These are phyloP conservation scores for Beta lomatogona DNA, from an alignment of 179 eudicot genomes.

Conservation along the genomic window DNA sequence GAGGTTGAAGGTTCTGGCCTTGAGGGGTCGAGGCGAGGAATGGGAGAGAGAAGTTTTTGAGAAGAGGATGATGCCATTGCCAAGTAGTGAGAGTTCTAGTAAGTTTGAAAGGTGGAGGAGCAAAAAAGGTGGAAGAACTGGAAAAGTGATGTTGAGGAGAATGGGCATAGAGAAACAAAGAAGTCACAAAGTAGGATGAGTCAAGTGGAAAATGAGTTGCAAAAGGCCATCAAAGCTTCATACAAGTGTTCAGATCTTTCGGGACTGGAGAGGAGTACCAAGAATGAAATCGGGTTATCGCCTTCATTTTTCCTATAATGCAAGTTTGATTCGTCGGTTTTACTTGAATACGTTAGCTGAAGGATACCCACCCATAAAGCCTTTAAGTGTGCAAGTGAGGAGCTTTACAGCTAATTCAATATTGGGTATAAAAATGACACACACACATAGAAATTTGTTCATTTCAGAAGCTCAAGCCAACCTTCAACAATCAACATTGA, in stretches of 20 bases:
- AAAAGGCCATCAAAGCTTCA: slow-evolving; percentile 79
- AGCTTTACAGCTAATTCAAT: neutral
- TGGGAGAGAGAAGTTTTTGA: slow-evolving; percentile 30
- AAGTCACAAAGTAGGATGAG: slow-evolving; percentile 31
- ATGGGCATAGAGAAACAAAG: slow-evolving; percentile 41
- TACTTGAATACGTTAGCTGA: neutral
- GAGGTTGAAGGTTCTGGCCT: slow-evolving; percentile 31
- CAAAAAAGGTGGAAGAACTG: slow-evolving; percentile 42
- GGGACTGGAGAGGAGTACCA: no score
- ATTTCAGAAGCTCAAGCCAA: no score
- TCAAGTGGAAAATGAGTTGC: slow-evolving; percentile 77
- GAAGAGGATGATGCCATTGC: slow-evolving; percentile 36
- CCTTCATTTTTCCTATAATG: neutral
- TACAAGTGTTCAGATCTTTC: slow-evolving; percentile 8
- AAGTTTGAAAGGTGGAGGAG: slow-evolving; percentile 73
- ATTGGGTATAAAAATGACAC: no score
- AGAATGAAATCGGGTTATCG: slow-evolving; percentile 15
- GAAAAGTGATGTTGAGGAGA: slow-evolving; percentile 33
- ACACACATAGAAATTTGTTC: no score
- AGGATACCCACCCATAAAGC: neutral
- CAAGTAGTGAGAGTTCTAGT: slow-evolving; percentile 36
- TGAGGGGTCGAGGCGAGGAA: slow-evolving; percentile 35
- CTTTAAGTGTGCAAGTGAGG: neutral
- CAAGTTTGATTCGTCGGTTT: neutral
- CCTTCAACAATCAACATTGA: no score